Evolutionary conservation across 2,329 filamentous ascomycete genomes (phyloP).

Genomic region (Microcyclospora pomicola): DNA sequence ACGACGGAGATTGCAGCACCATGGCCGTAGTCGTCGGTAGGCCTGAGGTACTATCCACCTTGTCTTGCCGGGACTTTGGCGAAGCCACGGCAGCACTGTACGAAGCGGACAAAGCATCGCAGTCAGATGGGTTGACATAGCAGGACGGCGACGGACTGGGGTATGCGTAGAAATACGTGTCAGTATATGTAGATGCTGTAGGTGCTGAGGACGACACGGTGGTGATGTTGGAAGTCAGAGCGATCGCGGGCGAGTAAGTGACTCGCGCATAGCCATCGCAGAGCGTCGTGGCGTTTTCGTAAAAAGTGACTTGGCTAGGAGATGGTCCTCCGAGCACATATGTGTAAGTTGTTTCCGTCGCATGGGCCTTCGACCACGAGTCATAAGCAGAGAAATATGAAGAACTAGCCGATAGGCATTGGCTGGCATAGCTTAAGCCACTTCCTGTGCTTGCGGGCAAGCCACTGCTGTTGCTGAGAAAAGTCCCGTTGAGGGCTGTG

Average conservation of each 20-base stretch:
- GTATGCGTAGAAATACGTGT: slow-evolving; percentile 6
- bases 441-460: not conserved
- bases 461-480: too few relatives aligned
- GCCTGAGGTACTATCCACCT: too few relatives aligned
- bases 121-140: slow-evolving; percentile 14
- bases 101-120: slow-evolving; percentile 15
- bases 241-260: slow-evolving; percentile 12
- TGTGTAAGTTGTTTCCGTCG: not conserved
- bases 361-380: not conserved
- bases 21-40: too few relatives aligned
- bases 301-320: slow-evolving; percentile 12
- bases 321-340: slow-evolving; percentile 8
- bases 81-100: slow-evolving; percentile 11
- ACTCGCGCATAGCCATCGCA: slow-evolving; percentile 20
- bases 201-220: slow-evolving; percentile 5
- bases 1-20: slow-evolving; percentile 9
- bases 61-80: too few relatives aligned
- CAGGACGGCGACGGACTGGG: slow-evolving; percentile 13
- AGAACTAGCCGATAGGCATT: slow-evolving; percentile 1
- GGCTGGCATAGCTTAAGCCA: slow-evolving; percentile 1
- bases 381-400: slow-evolving; percentile 1
- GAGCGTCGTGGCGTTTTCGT: slow-evolving; percentile 16
- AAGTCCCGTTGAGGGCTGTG: not conserved
- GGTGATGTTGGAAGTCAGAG: slow-evolving; percentile 7
- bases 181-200: slow-evolving; percentile 3